Conservation (phyloP, 2,329 filamentous ascomycete genomes). For the Aspergillus sclerotialis region DNA sequence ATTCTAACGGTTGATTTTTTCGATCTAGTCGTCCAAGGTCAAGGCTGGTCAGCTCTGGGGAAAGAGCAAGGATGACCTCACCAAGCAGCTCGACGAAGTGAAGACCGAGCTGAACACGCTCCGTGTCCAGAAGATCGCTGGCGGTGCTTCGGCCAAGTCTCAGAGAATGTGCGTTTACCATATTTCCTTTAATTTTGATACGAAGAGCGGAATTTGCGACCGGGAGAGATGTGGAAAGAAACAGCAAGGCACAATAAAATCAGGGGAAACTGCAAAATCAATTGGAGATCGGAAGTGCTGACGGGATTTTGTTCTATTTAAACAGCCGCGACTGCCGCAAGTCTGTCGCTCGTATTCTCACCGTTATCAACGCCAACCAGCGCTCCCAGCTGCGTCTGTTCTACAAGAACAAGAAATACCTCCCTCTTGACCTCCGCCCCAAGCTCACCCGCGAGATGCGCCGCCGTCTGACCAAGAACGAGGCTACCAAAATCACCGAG, state of each 20-base stretch:
- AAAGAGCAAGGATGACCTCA: slow-evolving; percentile 98
- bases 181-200: slow-evolving; percentile 1
- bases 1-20: not conserved
- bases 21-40: slow-evolving; percentile 62
- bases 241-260: slow-evolving; percentile 3
- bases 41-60: slow-evolving; percentile 96
- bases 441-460: slow-evolving; percentile 99
- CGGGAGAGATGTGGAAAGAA: slow-evolving; percentile 1
- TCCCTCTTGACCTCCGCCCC: slow-evolving; percentile 93
- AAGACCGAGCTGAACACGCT: slow-evolving; percentile 95
- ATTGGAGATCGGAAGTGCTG: slow-evolving; percentile 14
- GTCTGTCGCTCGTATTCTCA: slow-evolving; percentile 97
- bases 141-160: slow-evolving; percentile 88
- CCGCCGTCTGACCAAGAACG: slow-evolving; percentile 86
- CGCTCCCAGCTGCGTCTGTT: slow-evolving; percentile 94
- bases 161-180: slow-evolving; percentile 77
- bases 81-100: slow-evolving; percentile 88
- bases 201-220: slow-evolving; percentile 3
- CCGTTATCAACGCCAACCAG: slow-evolving; percentile 99
- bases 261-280: slow-evolving; percentile 2
- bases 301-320: slow-evolving; percentile 17
- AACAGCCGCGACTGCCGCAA: slow-evolving; percentile 95
- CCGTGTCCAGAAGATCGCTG: slow-evolving; percentile 95
- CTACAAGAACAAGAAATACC: slow-evolving; percentile 99
- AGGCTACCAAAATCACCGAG: slow-evolving; percentile 75